These are phyloP conservation scores for Salicornia ramosissima DNA, from an alignment of 148 eudicot species.

Conservation along the genomic window DNA sequence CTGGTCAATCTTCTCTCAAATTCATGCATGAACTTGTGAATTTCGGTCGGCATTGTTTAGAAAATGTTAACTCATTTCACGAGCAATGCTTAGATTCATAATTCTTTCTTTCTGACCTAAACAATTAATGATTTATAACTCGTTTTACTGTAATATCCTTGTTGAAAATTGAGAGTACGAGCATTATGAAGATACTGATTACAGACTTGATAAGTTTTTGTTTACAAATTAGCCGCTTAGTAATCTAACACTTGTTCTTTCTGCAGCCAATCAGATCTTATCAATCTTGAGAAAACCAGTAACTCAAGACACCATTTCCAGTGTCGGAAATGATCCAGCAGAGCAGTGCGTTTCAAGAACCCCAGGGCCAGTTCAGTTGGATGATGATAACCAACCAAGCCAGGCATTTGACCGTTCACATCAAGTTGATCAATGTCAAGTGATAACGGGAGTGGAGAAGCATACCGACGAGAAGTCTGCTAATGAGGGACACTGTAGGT, in stretches of 20 bases:
- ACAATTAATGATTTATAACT: no score
- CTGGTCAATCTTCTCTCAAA: background rate
- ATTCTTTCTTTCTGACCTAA: no score
- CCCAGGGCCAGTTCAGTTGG: conserved; percentile 26
- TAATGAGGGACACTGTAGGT: conserved; percentile 17
- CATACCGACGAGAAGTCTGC: conserved; percentile 9
- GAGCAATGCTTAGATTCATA: background rate
- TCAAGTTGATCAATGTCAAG: conserved; percentile 27
- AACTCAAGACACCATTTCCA: conserved; percentile 21
- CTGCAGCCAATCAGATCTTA: conserved; percentile 66
- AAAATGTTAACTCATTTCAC: background rate
- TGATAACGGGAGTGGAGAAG: conserved; percentile 22
- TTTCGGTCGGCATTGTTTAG: background rate
- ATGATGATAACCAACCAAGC: conserved; percentile 12
- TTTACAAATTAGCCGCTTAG: conserved; percentile 2
- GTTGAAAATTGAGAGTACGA: no score
- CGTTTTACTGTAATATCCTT: no score
- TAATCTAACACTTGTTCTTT: background rate
- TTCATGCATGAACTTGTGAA: background rate
- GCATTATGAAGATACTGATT: no score
- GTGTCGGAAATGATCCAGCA: conserved; percentile 19
- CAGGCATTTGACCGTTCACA: conserved; percentile 22
- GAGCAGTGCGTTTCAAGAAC: conserved; percentile 30
- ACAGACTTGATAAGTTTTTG: background rate
- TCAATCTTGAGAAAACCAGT: conserved; percentile 55